Evolutionary conservation across 2,329 filamentous ascomycete species (phyloP).

Genomic region (Graphium sp.): DNA sequence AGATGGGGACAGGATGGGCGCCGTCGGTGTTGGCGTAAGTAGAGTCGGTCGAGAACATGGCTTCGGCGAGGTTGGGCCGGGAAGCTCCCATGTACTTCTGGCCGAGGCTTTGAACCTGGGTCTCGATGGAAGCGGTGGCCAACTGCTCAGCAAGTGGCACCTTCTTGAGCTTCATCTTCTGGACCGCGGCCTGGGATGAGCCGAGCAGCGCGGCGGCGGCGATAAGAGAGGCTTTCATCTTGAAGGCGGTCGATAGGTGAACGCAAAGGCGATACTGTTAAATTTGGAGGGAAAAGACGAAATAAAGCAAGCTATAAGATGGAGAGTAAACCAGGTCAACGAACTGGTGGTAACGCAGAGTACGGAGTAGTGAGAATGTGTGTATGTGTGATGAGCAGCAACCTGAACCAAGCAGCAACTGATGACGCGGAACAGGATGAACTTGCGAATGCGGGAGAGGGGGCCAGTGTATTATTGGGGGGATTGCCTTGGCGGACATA

Average conservation of each 20-base stretch:
- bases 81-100: constrained; percentile 83
- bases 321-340: neutral
- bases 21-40: constrained; percentile 52
- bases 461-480: too few relatives aligned
- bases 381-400: neutral
- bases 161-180: constrained; percentile 98
- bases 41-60: too few relatives aligned
- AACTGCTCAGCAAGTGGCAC: constrained; percentile 82
- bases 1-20: constrained; percentile 72
- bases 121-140: constrained; percentile 59
- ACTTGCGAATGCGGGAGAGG: too few relatives aligned
- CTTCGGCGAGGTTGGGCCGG: constrained; percentile 41
- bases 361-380: neutral
- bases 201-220: constrained; percentile 68
- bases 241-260: constrained; percentile 5
- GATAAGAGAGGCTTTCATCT: constrained; percentile 75
- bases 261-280: neutral
- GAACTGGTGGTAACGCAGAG: too few relatives aligned
- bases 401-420: too few relatives aligned
- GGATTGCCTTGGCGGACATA: too few relatives aligned
- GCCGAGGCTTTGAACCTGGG: constrained; percentile 65
- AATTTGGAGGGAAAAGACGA: neutral
- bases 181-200: constrained; percentile 68
- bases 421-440: too few relatives aligned
- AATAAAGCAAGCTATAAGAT: neutral